A percentile compares a stretch with the other conserved stretches of the same genome.
Conservation (phyloP, 257 asterid genomes). For the Fraxinus cuspidata region DNA sequence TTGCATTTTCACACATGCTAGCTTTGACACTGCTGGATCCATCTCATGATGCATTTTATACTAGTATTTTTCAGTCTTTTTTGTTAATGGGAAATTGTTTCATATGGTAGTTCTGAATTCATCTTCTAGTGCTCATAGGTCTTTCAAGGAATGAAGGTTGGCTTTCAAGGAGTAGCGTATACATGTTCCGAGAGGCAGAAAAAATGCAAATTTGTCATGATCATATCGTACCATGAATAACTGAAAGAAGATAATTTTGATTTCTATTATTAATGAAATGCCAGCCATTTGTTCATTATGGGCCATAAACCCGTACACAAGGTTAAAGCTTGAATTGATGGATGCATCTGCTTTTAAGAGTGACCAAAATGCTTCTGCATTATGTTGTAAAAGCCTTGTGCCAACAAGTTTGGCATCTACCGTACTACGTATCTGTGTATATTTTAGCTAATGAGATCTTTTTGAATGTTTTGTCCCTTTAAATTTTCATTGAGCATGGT, state of each 20-base stretch:
- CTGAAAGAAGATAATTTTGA: conserved; percentile 18
- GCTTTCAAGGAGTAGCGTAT: conserved; percentile 27
- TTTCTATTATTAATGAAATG: conserved; percentile 7
- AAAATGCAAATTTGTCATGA: conserved; percentile 28
- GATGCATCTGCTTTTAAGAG: conserved; percentile 33
- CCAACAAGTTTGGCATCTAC: conserved; percentile 23
- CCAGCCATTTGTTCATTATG: conserved; percentile 11
- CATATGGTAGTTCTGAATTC: conserved; percentile 7
- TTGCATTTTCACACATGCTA: not conserved
- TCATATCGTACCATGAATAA: conserved; percentile 20
- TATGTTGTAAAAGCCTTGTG: conserved; percentile 32
- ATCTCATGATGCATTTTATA: not conserved
- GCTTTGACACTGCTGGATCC: not conserved
- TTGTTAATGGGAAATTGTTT: not conserved
- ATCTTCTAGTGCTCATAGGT: not conserved
- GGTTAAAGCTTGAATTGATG: not conserved
- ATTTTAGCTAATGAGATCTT: conserved; percentile 35
- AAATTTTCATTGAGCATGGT: conserved; percentile 23
- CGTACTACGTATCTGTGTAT: conserved; percentile 37
- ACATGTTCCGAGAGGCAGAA: conserved; percentile 23
- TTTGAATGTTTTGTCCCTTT: conserved; percentile 26
- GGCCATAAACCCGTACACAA: conserved; percentile 12
- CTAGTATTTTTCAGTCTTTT: not conserved
- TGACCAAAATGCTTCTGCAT: conserved; percentile 19
- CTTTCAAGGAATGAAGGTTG: conserved; percentile 31